phyloP scores from a whole-genome alignment of 352 stramenopile genomes.

The Pythium monospermum region DNA sequence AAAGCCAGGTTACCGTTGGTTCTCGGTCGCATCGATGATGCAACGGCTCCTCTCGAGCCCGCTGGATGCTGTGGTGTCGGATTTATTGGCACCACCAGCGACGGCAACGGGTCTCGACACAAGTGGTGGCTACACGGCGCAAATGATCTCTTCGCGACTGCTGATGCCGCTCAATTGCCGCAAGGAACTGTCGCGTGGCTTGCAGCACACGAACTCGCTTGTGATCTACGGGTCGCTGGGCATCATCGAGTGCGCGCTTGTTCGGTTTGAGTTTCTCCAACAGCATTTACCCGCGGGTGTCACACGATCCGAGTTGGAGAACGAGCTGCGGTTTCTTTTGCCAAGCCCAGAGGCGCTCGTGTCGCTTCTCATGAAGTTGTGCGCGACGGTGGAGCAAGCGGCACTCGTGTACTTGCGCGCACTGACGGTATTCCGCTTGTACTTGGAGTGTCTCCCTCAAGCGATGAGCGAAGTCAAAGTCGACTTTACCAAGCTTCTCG shows the following conservation, averaged over 20 bases:
- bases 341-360: constrained; percentile 75
- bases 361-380: constrained; percentile 76
- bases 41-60: constrained; percentile 58
- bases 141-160: constrained; percentile 49
- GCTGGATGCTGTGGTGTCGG: constrained; percentile 29
- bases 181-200: constrained; percentile 76
- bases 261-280: constrained; percentile 43
- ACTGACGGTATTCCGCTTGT: constrained; percentile 69
- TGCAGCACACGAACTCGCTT: constrained; percentile 72
- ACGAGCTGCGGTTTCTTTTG: constrained; percentile 61
- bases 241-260: constrained; percentile 54
- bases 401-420: constrained; percentile 71
- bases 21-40: constrained; percentile 62
- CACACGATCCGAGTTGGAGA: constrained; percentile 36
- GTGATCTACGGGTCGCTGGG: constrained; percentile 73
- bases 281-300: constrained; percentile 17
- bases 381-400: constrained; percentile 26
- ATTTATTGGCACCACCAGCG: constrained; percentile 15
- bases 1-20: constrained; percentile 73
- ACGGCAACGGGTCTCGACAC: background rate
- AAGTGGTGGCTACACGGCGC: constrained; percentile 22
- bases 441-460: constrained; percentile 66
- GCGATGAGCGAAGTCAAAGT: constrained; percentile 79
- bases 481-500: constrained; percentile 80
- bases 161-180: constrained; percentile 62